These are phyloP conservation scores for Xylaria digitata DNA, from an alignment of 2,329 filamentous ascomycete genomes.

Conservation along the genomic window DNA sequence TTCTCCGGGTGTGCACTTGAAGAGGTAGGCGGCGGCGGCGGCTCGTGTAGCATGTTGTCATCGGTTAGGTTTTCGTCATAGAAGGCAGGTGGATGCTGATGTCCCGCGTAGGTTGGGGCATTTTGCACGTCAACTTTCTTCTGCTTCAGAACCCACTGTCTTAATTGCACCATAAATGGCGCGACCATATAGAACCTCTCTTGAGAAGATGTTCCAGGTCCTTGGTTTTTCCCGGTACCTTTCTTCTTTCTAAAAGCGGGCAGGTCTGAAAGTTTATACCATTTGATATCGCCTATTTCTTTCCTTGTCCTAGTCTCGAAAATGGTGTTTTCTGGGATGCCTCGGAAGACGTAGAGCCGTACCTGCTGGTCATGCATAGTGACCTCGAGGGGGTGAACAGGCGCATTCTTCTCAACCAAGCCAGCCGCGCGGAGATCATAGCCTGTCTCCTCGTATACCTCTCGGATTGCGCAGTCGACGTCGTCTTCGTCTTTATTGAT, in stretches of 20 bases:
- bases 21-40: conserved; percentile 48
- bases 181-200: conserved; percentile 99
- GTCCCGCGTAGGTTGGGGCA: conserved; percentile 52
- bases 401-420: conserved; percentile 76
- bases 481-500: conserved; percentile 98
- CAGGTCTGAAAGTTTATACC: conserved; percentile 91
- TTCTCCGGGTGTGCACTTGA: conserved; percentile 41
- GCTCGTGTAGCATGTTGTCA: conserved; percentile 65
- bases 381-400: conserved; percentile 86
- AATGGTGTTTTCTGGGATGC: conserved; percentile 84
- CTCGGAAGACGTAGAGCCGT: conserved; percentile 89
- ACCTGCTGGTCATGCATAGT: conserved; percentile 94
- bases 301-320: conserved; percentile 94
- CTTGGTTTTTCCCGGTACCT: conserved; percentile 63
- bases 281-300: conserved; percentile 96
- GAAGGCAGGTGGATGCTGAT: conserved; percentile 58
- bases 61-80: conserved; percentile 70
- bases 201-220: conserved; percentile 68
- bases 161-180: conserved; percentile 85
- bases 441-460: conserved; percentile 96
- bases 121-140: conserved; percentile 74
- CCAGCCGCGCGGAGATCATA: conserved; percentile 82
- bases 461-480: conserved; percentile 90
- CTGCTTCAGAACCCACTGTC: conserved; percentile 90
- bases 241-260: conserved; percentile 79